These are phyloP conservation scores for Aaosphaeria arxii DNA, from an alignment of 2,329 filamentous ascomycete genomes.

Conservation along the genomic window DNA sequence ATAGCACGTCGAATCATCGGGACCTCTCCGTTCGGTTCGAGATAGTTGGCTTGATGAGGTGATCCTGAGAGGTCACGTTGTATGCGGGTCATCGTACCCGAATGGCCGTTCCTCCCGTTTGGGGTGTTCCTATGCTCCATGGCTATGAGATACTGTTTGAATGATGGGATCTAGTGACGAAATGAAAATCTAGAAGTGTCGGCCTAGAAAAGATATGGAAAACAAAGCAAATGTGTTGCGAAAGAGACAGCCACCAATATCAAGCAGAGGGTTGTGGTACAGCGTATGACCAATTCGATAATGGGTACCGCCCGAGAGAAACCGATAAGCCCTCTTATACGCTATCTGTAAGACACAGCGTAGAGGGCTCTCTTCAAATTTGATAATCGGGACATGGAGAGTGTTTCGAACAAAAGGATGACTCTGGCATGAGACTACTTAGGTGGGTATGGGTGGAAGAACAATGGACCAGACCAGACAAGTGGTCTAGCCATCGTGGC, in stretches of 20 bases:
- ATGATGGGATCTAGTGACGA: background rate
- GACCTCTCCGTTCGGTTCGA: constrained; percentile 13
- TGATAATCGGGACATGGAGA: no score
- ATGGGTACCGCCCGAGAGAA: no score
- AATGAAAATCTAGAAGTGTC: background rate
- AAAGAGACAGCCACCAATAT: background rate
- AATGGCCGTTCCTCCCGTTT: constrained; percentile 14
- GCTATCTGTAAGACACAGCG: no score
- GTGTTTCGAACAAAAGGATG: no score
- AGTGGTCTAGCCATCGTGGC: no score
- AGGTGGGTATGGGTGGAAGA: no score
- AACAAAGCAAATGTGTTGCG: background rate
- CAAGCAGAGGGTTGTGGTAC: no score
- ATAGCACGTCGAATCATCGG: constrained; percentile 28
- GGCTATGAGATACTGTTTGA: background rate
- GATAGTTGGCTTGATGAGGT: constrained; percentile 20
- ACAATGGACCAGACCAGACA: no score
- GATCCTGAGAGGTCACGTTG: constrained; percentile 32
- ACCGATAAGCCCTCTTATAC: no score
- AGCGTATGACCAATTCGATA: no score
- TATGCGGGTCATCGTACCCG: constrained; percentile 25
- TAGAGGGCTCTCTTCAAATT: no score
- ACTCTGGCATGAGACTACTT: no score
- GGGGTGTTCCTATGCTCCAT: constrained; percentile 28
- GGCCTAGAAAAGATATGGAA: background rate